Evolutionary conservation across 2,329 filamentous ascomycete genomes (phyloP).

Genomic region (Pezicula rhizophila): DNA sequence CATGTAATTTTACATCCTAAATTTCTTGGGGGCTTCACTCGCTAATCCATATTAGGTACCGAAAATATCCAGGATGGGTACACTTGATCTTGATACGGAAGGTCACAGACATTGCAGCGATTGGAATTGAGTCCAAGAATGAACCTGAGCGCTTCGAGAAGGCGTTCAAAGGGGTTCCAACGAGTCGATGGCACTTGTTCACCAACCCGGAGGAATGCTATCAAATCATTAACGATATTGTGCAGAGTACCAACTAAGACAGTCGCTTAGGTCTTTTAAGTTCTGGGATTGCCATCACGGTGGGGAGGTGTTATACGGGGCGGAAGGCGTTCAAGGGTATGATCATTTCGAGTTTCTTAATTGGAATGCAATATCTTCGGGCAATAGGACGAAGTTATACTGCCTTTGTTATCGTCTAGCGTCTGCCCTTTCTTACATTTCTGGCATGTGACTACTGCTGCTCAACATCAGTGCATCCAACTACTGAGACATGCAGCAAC

Average conservation of each 20-base stretch:
- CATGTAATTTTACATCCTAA: constrained; percentile 43
- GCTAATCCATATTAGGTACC: constrained; percentile 39
- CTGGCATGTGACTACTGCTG: too few relatives aligned
- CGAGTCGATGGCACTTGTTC: constrained; percentile 73
- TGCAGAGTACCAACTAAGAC: constrained; percentile 3
- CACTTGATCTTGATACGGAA: constrained; percentile 80
- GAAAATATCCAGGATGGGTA: constrained; percentile 68
- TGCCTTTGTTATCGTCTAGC: too few relatives aligned
- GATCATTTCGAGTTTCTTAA: too few relatives aligned
- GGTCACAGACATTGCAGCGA: constrained; percentile 65
- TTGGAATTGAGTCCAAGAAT: constrained; percentile 69
- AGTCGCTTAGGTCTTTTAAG: too few relatives aligned
- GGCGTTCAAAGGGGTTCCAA: constrained; percentile 72
- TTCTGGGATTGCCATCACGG: too few relatives aligned
- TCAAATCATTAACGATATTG: constrained; percentile 29
- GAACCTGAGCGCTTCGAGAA: constrained; percentile 70
- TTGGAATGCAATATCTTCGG: too few relatives aligned
- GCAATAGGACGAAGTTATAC: too few relatives aligned
- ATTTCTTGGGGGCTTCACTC: background rate
- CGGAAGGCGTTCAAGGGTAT: too few relatives aligned
- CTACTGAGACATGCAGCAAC: too few relatives aligned
- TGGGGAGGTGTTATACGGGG: too few relatives aligned
- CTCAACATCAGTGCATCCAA: too few relatives aligned
- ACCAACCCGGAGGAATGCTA: constrained; percentile 65
- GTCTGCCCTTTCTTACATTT: too few relatives aligned